Percentiles rank a stretch among this genome's conserved stretches.
These are phyloP conservation scores for Moniliella sp. DNA, from an alignment of 1,284 basidiomycete species.

Conservation along the genomic window DNA sequence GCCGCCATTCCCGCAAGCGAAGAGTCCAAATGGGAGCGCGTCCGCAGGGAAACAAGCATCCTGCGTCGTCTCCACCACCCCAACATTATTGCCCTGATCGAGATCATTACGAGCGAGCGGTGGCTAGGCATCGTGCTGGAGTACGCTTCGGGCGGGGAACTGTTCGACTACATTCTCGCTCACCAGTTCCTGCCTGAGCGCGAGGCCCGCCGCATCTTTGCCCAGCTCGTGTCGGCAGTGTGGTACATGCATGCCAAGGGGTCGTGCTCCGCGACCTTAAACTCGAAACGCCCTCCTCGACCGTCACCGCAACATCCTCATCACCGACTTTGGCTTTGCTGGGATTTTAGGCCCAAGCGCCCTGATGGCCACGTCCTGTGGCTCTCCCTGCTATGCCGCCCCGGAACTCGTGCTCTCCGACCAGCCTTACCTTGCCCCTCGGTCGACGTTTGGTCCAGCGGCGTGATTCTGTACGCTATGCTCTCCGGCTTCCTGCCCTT, in stretches of 20 bases:
- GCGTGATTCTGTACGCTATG: no score
- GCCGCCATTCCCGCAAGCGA: no score
- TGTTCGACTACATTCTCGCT: slow-evolving; percentile 95
- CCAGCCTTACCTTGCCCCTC: no score
- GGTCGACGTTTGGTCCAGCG: no score
- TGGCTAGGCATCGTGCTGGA: slow-evolving; percentile 98
- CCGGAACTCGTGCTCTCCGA: slow-evolving; percentile 95
- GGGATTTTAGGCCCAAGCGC: slow-evolving; percentile 82
- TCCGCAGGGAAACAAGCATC: slow-evolving; percentile 91
- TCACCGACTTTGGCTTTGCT: slow-evolving; percentile 97
- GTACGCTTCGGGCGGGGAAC: slow-evolving; percentile 79
- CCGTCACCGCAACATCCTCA: slow-evolving; percentile 90
- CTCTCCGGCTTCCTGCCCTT: no score
- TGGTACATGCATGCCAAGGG: slow-evolving; percentile 98
- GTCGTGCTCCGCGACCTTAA: slow-evolving; percentile 98
- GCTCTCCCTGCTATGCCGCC: slow-evolving; percentile 90
- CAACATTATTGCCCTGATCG: slow-evolving; percentile 91
- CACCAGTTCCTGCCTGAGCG: slow-evolving; percentile 87
- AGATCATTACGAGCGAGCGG: slow-evolving; percentile 96
- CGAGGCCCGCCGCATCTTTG: slow-evolving; percentile 85
- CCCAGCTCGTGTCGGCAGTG: slow-evolving; percentile 92
- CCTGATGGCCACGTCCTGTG: slow-evolving; percentile 94
- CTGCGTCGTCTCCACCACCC: slow-evolving; percentile 80
- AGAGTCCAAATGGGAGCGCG: slow-evolving; percentile 50
- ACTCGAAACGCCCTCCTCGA: slow-evolving; percentile 86